Percentiles rank a stretch among this genome's conserved stretches.
These are phyloP conservation scores for Fraxinus anomala DNA, from an alignment of 257 asterid genomes.

Conservation along the genomic window DNA sequence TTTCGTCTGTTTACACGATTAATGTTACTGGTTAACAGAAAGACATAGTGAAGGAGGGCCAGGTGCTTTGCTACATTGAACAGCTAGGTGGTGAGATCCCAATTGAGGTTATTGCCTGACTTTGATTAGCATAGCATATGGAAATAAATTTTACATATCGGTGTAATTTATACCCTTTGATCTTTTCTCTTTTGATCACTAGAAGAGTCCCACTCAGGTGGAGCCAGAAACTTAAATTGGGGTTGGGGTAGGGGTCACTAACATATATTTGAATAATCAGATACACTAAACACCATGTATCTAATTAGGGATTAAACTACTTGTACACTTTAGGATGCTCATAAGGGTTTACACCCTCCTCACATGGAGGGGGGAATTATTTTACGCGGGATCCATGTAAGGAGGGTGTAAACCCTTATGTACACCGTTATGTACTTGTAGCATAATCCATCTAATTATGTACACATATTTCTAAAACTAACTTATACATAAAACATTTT, in stretches of 20 bases:
- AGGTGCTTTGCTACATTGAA: constrained; percentile 83
- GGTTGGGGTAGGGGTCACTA: neutral
- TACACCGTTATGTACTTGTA: too few relatives aligned
- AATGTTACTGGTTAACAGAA: constrained; percentile 50
- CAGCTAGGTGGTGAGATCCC: constrained; percentile 87
- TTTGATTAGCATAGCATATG: neutral
- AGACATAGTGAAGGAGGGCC: constrained; percentile 84
- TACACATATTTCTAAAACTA: too few relatives aligned
- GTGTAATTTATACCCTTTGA: neutral
- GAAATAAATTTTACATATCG: neutral
- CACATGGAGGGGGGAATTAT: too few relatives aligned
- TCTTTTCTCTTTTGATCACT: neutral
- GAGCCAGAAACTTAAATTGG: too few relatives aligned
- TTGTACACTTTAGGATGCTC: too few relatives aligned
- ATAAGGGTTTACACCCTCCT: too few relatives aligned
- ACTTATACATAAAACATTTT: too few relatives aligned
- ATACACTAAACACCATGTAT: too few relatives aligned
- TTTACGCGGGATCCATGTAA: too few relatives aligned
- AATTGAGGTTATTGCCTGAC: constrained; percentile 56
- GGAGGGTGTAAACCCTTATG: too few relatives aligned
- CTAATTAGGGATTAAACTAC: too few relatives aligned
- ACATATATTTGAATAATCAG: neutral
- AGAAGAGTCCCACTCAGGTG: neutral
- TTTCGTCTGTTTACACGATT: constrained; percentile 24
- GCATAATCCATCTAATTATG: too few relatives aligned